Evolutionary conservation across 345 rosid genomes (phyloP), one percentile per base, ranked within the genome.

Genomic region (Dipteronia dyeriana): DNA sequence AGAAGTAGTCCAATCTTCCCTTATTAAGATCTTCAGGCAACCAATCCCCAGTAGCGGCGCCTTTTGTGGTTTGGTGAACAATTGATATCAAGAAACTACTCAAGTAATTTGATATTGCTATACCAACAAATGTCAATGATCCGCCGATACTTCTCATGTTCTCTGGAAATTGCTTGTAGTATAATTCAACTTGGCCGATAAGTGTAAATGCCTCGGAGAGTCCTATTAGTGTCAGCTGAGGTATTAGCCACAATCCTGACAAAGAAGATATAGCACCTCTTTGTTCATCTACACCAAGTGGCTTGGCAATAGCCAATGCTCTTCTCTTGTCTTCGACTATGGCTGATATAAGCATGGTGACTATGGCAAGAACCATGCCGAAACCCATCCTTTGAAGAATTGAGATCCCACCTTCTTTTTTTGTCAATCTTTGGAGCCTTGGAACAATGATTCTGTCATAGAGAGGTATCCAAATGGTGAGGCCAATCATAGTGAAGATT

Each of bases 91-190:
- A 17, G 19, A 83, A 41, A 41, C 88, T 76, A 78, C 76, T 81
- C 59, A 87, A 31, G 29, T 87, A 87, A 74, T 61, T 87, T 1
- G 88, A 76, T 12, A 70, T 0, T 2, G 89, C 88, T 7, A 75
- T 3, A 13, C 84, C 85, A 22, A 85, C 78, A 19, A 79, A 83
- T 1, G 75, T 23, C 49, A 84, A 82, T 20, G 91, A 78, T 9
- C 78, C 87, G 0, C 77, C 89, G 7, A 86, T 69, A 68, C 91
- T 88, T 71, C 89, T 85, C 89, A 86, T 86, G 68, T 86, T 84
- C 62, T 86, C 91, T 1, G 91, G 91, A 71, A 86, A 88, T 72
- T 88, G 83, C 83, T 88, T 86, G 79, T 88, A 84, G 79, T 77
- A 88, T n/a, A 88, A 83, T 69, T 86, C 91, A 13, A 83, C 10